Evolutionary conservation across 73 alveolate species (phyloP).

Genomic region (Symbiodinium pilosum): DNA sequence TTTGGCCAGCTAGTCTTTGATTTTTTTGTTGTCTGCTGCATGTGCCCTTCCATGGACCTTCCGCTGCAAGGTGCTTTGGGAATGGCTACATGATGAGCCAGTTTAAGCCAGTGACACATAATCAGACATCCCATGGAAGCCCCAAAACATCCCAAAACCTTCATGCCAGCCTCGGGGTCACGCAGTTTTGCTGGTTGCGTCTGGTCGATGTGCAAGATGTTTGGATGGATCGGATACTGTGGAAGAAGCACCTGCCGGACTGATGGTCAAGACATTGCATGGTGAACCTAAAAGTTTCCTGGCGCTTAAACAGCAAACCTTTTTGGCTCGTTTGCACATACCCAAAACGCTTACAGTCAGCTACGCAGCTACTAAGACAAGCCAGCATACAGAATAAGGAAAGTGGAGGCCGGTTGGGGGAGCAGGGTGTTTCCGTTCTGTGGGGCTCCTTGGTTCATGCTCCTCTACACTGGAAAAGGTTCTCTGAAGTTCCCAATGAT

Average conservation of each 20-base stretch:
- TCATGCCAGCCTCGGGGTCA: slow-evolving; percentile 7
- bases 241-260: neutral
- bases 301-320: neutral
- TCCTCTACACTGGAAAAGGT: too few species aligned
- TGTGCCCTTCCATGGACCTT: too few species aligned
- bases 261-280: neutral
- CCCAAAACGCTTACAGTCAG: neutral
- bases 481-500: too few species aligned
- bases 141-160: too few species aligned
- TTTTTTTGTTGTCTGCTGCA: too few species aligned
- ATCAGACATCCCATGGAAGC: too few species aligned
- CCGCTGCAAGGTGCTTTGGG: too few species aligned
- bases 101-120: too few species aligned
- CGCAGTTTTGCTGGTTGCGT: slow-evolving; percentile 3
- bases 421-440: neutral
- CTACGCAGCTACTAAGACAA: neutral
- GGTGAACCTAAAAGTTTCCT: neutral
- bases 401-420: neutral
- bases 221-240: neutral
- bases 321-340: neutral
- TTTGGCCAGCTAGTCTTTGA: too few species aligned
- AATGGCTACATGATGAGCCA: too few species aligned
- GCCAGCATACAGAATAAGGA: neutral
- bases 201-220: neutral
- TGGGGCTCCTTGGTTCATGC: too few species aligned